Evolutionary conservation across 352 stramenopile species (phyloP).

Genomic region (Globisporangium middletonii): DNA sequence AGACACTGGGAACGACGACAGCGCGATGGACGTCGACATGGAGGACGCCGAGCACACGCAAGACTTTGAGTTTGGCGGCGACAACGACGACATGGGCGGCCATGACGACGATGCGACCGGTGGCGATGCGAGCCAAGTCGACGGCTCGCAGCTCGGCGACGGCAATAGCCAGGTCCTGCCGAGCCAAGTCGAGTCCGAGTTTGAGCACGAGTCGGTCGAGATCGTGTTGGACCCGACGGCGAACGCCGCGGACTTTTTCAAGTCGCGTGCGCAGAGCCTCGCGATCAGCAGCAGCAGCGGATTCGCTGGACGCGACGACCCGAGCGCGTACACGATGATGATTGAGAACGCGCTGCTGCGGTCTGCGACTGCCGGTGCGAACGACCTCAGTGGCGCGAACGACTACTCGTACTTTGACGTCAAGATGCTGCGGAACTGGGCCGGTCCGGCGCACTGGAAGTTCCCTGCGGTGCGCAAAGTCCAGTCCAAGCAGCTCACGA

Average conservation of each 20-base stretch:
- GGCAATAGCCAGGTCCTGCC: slow-evolving; percentile 2
- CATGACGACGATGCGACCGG: slow-evolving; percentile 10
- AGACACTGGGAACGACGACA: slow-evolving; percentile 26
- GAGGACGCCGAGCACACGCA: slow-evolving; percentile 8
- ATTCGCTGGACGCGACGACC: slow-evolving; percentile 34
- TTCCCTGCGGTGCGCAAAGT: slow-evolving; percentile 50
- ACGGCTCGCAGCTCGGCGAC: slow-evolving; percentile 30
- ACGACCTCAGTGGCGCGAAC: slow-evolving; percentile 35
- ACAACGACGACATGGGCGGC: slow-evolving; percentile 4
- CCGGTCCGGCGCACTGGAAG: slow-evolving; percentile 70
- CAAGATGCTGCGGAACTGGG: slow-evolving; percentile 81
- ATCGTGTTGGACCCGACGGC: slow-evolving; percentile 13
- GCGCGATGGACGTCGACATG: slow-evolving; percentile 13
- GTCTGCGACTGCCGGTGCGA: slow-evolving; percentile 36
- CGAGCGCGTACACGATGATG: slow-evolving; percentile 52
- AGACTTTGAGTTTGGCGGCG: neutral
- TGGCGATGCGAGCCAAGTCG: slow-evolving; percentile 16
- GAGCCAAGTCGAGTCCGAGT: slow-evolving; percentile 8
- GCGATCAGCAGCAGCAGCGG: neutral
- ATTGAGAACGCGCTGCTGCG: slow-evolving; percentile 72
- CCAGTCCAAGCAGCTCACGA: slow-evolving; percentile 22
- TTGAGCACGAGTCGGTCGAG: slow-evolving; percentile 1
- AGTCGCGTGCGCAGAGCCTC: slow-evolving; percentile 22
- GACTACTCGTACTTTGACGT: slow-evolving; percentile 85
- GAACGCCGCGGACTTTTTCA: slow-evolving; percentile 61